Base-by-base conservation (phyloP, 257 asterid species). In the Jacaranda copaia region DNA sequence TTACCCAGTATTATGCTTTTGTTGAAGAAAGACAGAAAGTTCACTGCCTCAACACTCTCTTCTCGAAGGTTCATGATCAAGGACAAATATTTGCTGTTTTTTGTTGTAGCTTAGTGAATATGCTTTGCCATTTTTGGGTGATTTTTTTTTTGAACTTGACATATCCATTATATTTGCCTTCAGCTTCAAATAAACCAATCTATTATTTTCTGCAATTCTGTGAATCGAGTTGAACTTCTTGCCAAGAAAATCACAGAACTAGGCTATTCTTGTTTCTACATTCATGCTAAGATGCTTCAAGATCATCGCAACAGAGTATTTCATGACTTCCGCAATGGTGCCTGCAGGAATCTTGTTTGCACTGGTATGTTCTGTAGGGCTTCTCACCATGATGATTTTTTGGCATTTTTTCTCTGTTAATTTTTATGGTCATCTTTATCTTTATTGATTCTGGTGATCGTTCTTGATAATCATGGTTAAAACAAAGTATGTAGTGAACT, bases 101-200 rank as follows among this genome's bases (percentile, higher is more conserved):
- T 49, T 3, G 45, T 75, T 61, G 49, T 56, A 39, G 68, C 11
- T 62, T 11, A 59, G 42, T 18, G 16, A 74, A 19, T 71, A n/a
- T 65, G 45, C 61, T 76, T 65, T 15, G 49, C 72, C 15, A 32
- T 68, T 19, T 72, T 11, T 72, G 73, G 74, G 42, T 42, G 63
- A 66, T 61, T 61, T 39, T 56, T 32, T 70, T 51, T 64, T 12
- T 67, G 25, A 62, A 35, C 9, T 38, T 73, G 55, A 79, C 75
- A 63, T 55, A 70, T 70, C 65, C 40, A 32, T 75, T 60, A 51
- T 74, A 15, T 77, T 69, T 83, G 70, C 56, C 56, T 82, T 58
- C 95, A 93, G 97, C 98, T 93, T 86, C 98, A 93, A 90, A 91
- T 93, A 79, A 93, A 93, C 81, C 98, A 93, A 81, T 91, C 97